Evolutionary conservation across 2,329 filamentous ascomycete genomes (phyloP).

Genomic region (Aspergillus tanneri): DNA sequence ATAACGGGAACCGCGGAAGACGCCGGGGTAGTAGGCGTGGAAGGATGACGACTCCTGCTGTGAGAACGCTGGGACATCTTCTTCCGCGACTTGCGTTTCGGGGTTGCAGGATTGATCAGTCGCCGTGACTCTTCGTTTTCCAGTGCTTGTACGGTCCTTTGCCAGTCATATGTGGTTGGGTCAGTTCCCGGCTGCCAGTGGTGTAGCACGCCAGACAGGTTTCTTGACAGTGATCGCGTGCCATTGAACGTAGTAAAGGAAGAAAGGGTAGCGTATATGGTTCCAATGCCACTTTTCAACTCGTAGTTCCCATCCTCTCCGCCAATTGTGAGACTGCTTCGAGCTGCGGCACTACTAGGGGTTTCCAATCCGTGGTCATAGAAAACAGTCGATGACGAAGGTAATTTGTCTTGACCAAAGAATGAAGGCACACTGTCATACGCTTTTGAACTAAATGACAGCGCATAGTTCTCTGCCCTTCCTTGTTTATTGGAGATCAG

Average conservation of each 20-base stretch:
- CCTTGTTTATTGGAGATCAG: background rate
- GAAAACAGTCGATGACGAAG: background rate
- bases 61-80: constrained; percentile 25
- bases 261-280: constrained; percentile 25
- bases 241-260: constrained; percentile 31
- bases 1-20: constrained; percentile 27
- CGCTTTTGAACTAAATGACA: too few species aligned
- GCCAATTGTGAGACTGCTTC: background rate
- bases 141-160: constrained; percentile 21
- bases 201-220: constrained; percentile 31
- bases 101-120: constrained; percentile 14
- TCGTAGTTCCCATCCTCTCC: background rate
- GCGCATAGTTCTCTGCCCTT: background rate
- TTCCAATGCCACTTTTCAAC: background rate
- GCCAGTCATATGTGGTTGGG: constrained; percentile 38
- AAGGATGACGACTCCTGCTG: constrained; percentile 19
- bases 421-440: too few species aligned
- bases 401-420: background rate
- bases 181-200: constrained; percentile 38
- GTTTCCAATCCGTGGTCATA: background rate
- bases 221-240: constrained; percentile 22
- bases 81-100: constrained; percentile 27
- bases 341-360: background rate
- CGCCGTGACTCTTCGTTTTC: constrained; percentile 23
- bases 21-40: constrained; percentile 17